Percentiles rank a stretch among this genome's conserved stretches.
Evolutionary conservation across 1,139 yeast species (phyloP).

Genomic region (Lodderomyces oxycetoniae): DNA sequence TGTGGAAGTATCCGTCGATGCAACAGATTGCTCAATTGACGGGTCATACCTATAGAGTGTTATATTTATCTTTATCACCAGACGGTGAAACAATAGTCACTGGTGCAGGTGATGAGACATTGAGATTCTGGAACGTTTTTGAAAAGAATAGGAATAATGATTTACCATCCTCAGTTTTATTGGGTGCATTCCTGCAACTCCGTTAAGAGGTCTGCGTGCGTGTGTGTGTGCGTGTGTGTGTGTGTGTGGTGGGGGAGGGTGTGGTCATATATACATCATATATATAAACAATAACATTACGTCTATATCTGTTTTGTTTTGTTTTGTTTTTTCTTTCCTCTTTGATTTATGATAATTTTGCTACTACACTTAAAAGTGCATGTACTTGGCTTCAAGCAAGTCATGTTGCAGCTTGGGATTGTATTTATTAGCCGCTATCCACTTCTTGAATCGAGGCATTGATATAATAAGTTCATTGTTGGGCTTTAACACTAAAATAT

Average conservation of each 20-base stretch:
- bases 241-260: no score
- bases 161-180: conserved; percentile 57
- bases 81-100: conserved; percentile 98
- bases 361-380: conserved; percentile 11
- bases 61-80: conserved; percentile 88
- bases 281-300: no score
- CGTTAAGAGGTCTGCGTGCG: conserved; percentile 30
- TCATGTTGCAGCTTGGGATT: conserved; percentile 22
- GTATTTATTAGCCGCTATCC: conserved; percentile 27
- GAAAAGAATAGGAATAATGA: conserved; percentile 63
- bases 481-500: conserved; percentile 32
- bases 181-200: conserved; percentile 77
- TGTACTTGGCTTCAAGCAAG: conserved; percentile 26
- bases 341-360: no score
- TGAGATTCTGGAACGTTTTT: conserved; percentile 89
- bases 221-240: no score
- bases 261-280: no score
- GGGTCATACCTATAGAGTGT: conserved; percentile 90
- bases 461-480: conserved; percentile 15
- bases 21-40: conserved; percentile 89
- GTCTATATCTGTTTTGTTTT: no score
- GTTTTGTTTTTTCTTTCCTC: no score
- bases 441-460: conserved; percentile 22
- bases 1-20: conserved; percentile 94
- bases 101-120: conserved; percentile 97